Base-by-base conservation (phyloP, 176 grass and related monocot species). In the Hordeum vulgare region DNA sequence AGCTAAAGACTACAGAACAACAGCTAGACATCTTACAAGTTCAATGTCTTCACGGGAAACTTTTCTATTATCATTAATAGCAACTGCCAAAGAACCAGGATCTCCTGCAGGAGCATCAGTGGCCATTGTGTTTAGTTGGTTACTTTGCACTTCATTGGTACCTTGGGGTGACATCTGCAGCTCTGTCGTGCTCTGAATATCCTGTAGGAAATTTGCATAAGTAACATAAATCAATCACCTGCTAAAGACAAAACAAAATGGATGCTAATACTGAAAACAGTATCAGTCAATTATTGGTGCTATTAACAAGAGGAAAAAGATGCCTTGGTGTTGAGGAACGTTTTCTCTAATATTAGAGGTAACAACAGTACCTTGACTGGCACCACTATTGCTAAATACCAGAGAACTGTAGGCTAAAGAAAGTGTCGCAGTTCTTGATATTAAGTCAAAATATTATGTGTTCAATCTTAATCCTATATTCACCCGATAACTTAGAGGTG, bases 21-120 rank as follows among this genome's bases (percentile, higher is more conserved):
- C 78, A 64, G 65, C 10, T 37, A 64, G 59, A 54, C 12, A 51
- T 65, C 88, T 87, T 90, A 99, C 97, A 75, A 99, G 93, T 85
- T 96, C 93, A 89, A 99, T 96, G 69, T 96, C 93, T 94, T 96
- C 89, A 35, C 88, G 91, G 57, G 89, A 99, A 75, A 99, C 97
- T 47, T 94, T 99, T 92, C 83, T 96, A 69, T 92, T 96, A 77
- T 94, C 87, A 90, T 80, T 94, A 83, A 66, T 96, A 42, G 84
- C 88, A 23, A 87, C 89, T 37, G 89, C 86, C 21, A 91, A 84
- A 28, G 93, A 93, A 77, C 80, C 85, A 61, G 91, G 78, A 76
- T 96, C 86, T 76, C 84, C 92, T 79, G 59, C 85, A 86, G 95
- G 88, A 56, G 58, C 76, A 84, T 94, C 92, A 79, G 88, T 65